Conservation (phyloP, 1,284 basidiomycete genomes). For the Vanrija sp. region DNA sequence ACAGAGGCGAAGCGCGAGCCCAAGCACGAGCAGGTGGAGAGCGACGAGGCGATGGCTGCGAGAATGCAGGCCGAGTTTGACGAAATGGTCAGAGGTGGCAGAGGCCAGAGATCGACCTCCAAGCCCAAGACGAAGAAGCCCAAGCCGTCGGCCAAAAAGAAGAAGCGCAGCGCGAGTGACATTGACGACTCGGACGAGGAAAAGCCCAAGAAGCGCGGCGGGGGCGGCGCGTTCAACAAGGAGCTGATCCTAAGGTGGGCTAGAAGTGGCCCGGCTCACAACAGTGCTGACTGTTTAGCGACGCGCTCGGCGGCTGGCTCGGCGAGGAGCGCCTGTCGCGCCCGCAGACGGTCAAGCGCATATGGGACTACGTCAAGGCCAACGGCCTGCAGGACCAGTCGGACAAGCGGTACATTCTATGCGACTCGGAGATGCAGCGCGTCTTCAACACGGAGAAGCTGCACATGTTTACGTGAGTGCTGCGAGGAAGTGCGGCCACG, state of each 20-base stretch:
- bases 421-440: constrained; percentile 49
- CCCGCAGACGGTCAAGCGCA: constrained; percentile 53
- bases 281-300: no score
- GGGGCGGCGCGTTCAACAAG: constrained; percentile 48
- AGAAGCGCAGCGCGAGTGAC: constrained; percentile 13
- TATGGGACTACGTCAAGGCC: constrained; percentile 56
- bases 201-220: constrained; percentile 24
- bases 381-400: constrained; percentile 52
- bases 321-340: constrained; percentile 45
- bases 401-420: constrained; percentile 53
- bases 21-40: constrained; percentile 12
- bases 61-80: constrained; percentile 34
- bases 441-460: constrained; percentile 52
- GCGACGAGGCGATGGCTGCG: constrained; percentile 29
- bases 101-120: constrained; percentile 14
- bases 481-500: background rate
- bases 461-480: constrained; percentile 51
- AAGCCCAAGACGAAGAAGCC: constrained; percentile 10
- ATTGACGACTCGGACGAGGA: constrained; percentile 24
- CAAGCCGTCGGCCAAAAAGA: constrained; percentile 10
- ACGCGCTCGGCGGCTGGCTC: constrained; percentile 34
- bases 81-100: constrained; percentile 15
- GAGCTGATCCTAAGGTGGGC: constrained; percentile 45
- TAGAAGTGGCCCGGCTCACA: no score
- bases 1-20: constrained; percentile 10